These are phyloP conservation scores for Geranomyces michiganensis DNA, from an alignment of 192 early-diverging fungal genomes.

Conservation along the genomic window DNA sequence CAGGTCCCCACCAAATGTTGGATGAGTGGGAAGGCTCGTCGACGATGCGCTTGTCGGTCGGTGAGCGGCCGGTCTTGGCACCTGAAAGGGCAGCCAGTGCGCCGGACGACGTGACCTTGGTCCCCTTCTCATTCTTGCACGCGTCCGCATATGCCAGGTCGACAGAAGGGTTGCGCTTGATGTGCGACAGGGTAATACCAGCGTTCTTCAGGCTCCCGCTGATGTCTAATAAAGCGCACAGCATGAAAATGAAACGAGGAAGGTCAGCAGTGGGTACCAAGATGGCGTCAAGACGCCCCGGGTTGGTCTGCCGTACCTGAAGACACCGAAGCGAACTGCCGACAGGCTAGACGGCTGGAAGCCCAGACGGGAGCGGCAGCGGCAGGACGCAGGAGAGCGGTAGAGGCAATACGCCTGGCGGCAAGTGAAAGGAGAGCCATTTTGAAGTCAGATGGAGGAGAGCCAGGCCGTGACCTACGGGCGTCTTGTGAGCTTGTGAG, in stretches of 20 bases:
- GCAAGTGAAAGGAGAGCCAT: too few species aligned
- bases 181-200: constrained; percentile 16
- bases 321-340: too few species aligned
- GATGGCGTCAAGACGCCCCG: too few species aligned
- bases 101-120: constrained; percentile 80
- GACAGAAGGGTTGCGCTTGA: constrained; percentile 38
- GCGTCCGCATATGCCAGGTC: constrained; percentile 72
- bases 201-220: constrained; percentile 19
- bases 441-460: too few species aligned
- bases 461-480: too few species aligned
- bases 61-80: constrained; percentile 81
- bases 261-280: too few species aligned
- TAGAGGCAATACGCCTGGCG: too few species aligned
- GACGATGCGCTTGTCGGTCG: constrained; percentile 90
- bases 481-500: too few species aligned
- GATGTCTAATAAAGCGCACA: constrained; percentile 11
- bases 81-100: constrained; percentile 83
- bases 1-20: constrained; percentile 88
- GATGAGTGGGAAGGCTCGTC: constrained; percentile 71
- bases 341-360: too few species aligned
- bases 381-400: too few species aligned
- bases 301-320: too few species aligned
- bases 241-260: background rate
- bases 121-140: constrained; percentile 72
- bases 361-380: too few species aligned